Evolutionary conservation across 2,329 filamentous ascomycete species (phyloP).

Genomic region (Neofusicoccum kwambonambiense): DNA sequence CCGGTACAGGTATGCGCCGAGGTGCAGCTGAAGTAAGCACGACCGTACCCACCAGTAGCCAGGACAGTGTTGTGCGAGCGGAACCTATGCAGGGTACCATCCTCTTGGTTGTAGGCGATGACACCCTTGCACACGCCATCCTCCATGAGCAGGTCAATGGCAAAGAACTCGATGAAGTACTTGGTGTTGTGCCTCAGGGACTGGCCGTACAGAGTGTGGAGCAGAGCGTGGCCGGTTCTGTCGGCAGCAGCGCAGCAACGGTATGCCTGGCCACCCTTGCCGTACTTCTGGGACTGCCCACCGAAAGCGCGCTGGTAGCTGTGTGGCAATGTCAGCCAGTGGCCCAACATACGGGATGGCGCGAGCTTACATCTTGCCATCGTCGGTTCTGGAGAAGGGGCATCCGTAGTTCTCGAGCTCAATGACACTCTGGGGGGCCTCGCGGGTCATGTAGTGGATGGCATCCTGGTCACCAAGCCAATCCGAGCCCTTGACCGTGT

Average conservation of each 20-base stretch:
- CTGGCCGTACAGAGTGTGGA: conserved; percentile 98
- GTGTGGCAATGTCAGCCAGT: conserved; percentile 19
- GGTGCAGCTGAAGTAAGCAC: conserved; percentile 97
- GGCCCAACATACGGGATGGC: not conserved
- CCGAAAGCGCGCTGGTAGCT: conserved; percentile 98
- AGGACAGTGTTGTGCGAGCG: conserved; percentile 94
- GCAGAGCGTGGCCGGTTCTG: conserved; percentile 92
- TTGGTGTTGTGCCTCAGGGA: conserved; percentile 97
- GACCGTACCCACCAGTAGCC: conserved; percentile 95
- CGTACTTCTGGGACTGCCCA: conserved; percentile 91
- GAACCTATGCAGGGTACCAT: conserved; percentile 96
- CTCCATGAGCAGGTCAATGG: conserved; percentile 95
- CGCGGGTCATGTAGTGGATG: conserved; percentile 97
- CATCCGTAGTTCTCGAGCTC: conserved; percentile 98
- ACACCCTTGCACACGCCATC: conserved; percentile 96
- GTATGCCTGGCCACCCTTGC: conserved; percentile 97
- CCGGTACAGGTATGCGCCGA: conserved; percentile 98
- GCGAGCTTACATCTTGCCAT: conserved; percentile 77
- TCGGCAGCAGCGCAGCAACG: conserved; percentile 95
- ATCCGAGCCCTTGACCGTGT: conserved; percentile 96
- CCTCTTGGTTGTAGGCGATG: conserved; percentile 97
- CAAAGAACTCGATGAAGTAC: conserved; percentile 99
- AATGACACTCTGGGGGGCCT: conserved; percentile 86
- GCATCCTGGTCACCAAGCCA: conserved; percentile 97
- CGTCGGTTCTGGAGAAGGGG: conserved; percentile 93